These are phyloP conservation scores for Fusarium nurragi DNA, from an alignment of 2,329 filamentous ascomycete genomes.

Conservation along the genomic window DNA sequence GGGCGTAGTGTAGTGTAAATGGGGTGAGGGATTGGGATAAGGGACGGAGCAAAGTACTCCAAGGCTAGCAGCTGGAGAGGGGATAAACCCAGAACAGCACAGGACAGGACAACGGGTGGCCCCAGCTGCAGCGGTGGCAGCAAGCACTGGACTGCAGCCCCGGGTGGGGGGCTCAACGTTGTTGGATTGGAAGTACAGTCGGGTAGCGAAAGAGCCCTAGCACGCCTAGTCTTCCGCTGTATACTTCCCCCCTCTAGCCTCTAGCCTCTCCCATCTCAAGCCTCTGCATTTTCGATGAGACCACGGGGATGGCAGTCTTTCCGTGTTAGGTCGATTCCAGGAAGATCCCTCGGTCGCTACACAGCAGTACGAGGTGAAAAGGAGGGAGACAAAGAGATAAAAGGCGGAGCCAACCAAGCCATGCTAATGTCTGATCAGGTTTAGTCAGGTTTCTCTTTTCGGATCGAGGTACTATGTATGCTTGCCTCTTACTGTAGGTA, in stretches of 20 bases:
- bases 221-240: conserved; percentile 25
- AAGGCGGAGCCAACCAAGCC: conserved; percentile 32
- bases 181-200: background rate
- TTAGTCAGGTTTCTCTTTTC: conserved; percentile 29
- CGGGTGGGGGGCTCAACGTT: conserved; percentile 8
- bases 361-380: conserved; percentile 28
- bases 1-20: conserved; percentile 28
- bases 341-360: conserved; percentile 33
- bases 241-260: background rate
- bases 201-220: conserved; percentile 7
- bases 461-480: conserved; percentile 2
- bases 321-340: conserved; percentile 22
- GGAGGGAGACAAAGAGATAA: conserved; percentile 39
- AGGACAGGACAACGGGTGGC: conserved; percentile 26
- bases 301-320: conserved; percentile 27
- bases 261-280: conserved; percentile 3
- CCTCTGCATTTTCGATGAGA: conserved; percentile 6
- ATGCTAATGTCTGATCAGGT: conserved; percentile 28
- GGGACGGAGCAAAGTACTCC: conserved; percentile 29
- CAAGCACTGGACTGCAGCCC: conserved; percentile 29
- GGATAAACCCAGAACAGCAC: conserved; percentile 13
- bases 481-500: conserved; percentile 1
- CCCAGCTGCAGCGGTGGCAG: conserved; percentile 29
- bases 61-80: conserved; percentile 23
- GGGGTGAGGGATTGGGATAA: conserved; percentile 26